A percentile compares a stretch with the other conserved stretches of the same genome.
Evolutionary conservation across 2,329 filamentous ascomycete species (phyloP).

Genomic region (Pyricularia grisea): DNA sequence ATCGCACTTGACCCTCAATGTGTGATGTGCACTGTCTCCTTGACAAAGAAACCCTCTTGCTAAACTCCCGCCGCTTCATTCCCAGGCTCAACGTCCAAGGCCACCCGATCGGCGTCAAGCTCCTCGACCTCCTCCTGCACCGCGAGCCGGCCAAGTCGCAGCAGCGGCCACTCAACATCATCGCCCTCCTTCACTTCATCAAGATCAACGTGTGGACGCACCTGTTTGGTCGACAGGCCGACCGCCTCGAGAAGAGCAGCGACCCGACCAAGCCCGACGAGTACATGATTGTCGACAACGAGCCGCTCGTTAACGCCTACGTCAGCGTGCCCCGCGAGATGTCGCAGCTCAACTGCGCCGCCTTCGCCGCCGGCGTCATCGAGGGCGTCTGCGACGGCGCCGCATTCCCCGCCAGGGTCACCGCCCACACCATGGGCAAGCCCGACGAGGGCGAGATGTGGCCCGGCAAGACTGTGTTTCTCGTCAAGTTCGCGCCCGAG

Average conservation of each 20-base stretch:
- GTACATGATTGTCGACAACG: constrained; percentile 99
- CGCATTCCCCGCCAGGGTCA: constrained; percentile 80
- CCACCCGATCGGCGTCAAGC: constrained; percentile 85
- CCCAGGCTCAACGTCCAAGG: constrained; percentile 81
- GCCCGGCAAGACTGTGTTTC: constrained; percentile 91
- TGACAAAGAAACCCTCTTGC: neutral
- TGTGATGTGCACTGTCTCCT: neutral
- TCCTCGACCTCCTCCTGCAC: constrained; percentile 91
- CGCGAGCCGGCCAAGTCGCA: constrained; percentile 63
- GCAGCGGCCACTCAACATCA: constrained; percentile 75
- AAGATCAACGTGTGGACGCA: constrained; percentile 87
- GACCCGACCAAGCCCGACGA: constrained; percentile 78
- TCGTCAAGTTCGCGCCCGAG: constrained; percentile 86
- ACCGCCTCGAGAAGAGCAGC: constrained; percentile 82
- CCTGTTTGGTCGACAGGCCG: constrained; percentile 83
- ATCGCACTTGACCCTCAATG: neutral
- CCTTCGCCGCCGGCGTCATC: constrained; percentile 88
- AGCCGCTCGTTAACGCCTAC: constrained; percentile 90
- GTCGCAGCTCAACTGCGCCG: constrained; percentile 92
- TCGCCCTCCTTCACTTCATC: constrained; percentile 89
- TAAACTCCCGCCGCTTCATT: neutral
- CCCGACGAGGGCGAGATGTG: constrained; percentile 68
- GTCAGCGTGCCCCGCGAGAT: constrained; percentile 91
- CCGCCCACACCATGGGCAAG: constrained; percentile 67
- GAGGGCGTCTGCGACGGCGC: constrained; percentile 94